Conservation (phyloP, 768 basidiomycete genomes). For the Lactarius sanguifluus region DNA sequence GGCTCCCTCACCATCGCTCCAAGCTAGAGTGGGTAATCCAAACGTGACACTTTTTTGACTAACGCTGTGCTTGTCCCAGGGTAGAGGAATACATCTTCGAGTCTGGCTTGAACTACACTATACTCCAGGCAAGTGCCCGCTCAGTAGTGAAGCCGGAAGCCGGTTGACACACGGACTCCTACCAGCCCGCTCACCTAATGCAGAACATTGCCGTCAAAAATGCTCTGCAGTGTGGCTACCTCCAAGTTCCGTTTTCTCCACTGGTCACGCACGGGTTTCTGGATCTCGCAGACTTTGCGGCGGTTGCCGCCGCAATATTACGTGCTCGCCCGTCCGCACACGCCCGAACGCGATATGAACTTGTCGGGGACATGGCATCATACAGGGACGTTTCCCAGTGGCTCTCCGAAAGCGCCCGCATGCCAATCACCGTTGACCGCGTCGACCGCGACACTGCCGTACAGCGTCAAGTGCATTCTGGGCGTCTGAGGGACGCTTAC, state of each 20-base stretch:
- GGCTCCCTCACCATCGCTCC: slow-evolving; percentile 25
- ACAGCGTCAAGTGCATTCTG: slow-evolving; percentile 12
- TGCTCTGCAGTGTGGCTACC: slow-evolving; percentile 17
- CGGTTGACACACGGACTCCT: neutral
- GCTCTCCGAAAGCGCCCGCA: slow-evolving; percentile 26
- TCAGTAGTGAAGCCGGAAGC: neutral
- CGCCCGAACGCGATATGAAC: slow-evolving; percentile 39
- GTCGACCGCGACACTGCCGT: slow-evolving; percentile 30
- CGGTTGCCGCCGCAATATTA: slow-evolving; percentile 34
- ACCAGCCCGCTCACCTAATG: slow-evolving; percentile 39
- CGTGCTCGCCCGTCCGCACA: slow-evolving; percentile 34
- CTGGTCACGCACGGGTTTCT: slow-evolving; percentile 38
- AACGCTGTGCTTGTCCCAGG: slow-evolving; percentile 22
- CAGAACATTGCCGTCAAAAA: slow-evolving; percentile 35
- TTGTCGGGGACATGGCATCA: slow-evolving; percentile 37
- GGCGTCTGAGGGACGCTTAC: slow-evolving; percentile 30
- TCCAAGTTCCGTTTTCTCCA: slow-evolving; percentile 33
- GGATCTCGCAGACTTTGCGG: slow-evolving; percentile 37
- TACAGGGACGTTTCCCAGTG: slow-evolving; percentile 34
- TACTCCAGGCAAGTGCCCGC: slow-evolving; percentile 34
- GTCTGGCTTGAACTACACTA: slow-evolving; percentile 40
- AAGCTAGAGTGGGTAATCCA: slow-evolving; percentile 25
- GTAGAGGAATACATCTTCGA: slow-evolving; percentile 42
- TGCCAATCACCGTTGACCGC: slow-evolving; percentile 30
- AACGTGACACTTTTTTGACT: neutral